These are phyloP conservation scores for Aspergillus fumigatus DNA, from an alignment of 2,329 filamentous ascomycete genomes.

Conservation along the genomic window DNA sequence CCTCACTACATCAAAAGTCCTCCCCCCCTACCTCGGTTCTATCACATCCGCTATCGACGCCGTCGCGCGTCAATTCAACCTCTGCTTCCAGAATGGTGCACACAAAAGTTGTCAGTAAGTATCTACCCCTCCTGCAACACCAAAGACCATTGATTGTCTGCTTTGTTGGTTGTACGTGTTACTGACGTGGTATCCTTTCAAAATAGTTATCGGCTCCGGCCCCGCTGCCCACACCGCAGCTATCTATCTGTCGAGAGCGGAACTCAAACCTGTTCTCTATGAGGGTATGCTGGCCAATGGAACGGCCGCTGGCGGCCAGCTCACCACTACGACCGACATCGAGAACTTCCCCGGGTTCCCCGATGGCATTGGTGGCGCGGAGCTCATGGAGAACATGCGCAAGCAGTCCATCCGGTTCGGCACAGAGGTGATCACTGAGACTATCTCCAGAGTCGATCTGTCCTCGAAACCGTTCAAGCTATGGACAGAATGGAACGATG, in stretches of 20 bases:
- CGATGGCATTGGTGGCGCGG: conserved; percentile 76
- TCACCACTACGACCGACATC: conserved; percentile 96
- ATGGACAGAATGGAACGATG: conserved; percentile 83
- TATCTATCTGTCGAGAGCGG: conserved; percentile 90
- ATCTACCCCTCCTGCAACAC: not conserved
- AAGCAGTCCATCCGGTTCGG: conserved; percentile 87
- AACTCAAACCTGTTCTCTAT: conserved; percentile 91
- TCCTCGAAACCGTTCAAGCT: conserved; percentile 82
- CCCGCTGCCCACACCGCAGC: conserved; percentile 96
- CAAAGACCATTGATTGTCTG: conserved; percentile 10
- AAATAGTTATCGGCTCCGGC: conserved; percentile 77
- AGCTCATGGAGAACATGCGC: conserved; percentile 95
- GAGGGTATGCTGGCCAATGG: conserved; percentile 98
- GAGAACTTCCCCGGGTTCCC: conserved; percentile 98
- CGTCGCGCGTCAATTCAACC: conserved; percentile 38
- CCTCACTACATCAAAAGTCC: conserved; percentile 60
- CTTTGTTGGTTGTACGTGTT: conserved; percentile 8
- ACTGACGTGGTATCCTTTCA: conserved; percentile 13
- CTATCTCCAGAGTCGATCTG: conserved; percentile 82
- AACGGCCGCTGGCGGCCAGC: conserved; percentile 90
- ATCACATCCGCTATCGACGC: conserved; percentile 33
- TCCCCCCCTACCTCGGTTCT: conserved; percentile 36
- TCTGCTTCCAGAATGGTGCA: conserved; percentile 66
- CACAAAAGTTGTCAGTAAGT: conserved; percentile 83
- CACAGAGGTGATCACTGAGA: conserved; percentile 89